These are phyloP conservation scores for Podospora fimiseda DNA, from an alignment of 495 filamentous ascomycete species.

Conservation along the genomic window DNA sequence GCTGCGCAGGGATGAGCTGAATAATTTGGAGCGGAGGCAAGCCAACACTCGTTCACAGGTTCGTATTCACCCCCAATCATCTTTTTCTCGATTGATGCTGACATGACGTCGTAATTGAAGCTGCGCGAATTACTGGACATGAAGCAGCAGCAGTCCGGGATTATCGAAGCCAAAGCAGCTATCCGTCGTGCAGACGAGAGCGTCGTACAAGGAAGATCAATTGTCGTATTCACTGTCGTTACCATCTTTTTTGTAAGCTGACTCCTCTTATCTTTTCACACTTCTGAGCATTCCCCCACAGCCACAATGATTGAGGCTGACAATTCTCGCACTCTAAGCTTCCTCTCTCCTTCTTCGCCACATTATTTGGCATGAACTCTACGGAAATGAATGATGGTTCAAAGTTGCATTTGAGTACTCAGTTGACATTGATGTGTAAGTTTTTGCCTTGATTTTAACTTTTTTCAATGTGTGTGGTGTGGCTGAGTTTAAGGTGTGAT, in stretches of 20 bases:
- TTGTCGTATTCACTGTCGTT: slow-evolving; percentile 62
- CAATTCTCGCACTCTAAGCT: slow-evolving; percentile 14
- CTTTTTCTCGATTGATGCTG: no score
- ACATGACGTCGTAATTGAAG: slow-evolving; percentile 11
- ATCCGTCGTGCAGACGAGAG: slow-evolving; percentile 53
- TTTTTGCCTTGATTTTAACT: background rate
- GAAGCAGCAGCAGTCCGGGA: slow-evolving; percentile 60
- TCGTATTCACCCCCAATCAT: no score
- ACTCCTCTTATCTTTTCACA: background rate
- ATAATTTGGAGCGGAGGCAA: slow-evolving; percentile 18
- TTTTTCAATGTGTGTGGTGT: background rate
- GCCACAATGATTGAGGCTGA: background rate
- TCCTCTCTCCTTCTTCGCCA: slow-evolving; percentile 36
- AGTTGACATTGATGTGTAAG: slow-evolving; percentile 35
- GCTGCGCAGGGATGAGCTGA: slow-evolving; percentile 15
- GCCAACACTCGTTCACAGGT: slow-evolving; percentile 13
- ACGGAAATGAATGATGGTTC: slow-evolving; percentile 22
- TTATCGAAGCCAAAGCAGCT: slow-evolving; percentile 55
- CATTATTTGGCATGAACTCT: slow-evolving; percentile 40
- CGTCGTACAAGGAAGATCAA: slow-evolving; percentile 50
- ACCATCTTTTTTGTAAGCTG: slow-evolving; percentile 50
- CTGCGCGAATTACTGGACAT: slow-evolving; percentile 49
- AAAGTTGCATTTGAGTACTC: slow-evolving; percentile 13
- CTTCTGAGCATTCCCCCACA: background rate
- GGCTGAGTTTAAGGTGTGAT: no score